Base-by-base conservation (phyloP, 192 early-diverging fungal species). In the Gorgonomyces haynaldii region DNA sequence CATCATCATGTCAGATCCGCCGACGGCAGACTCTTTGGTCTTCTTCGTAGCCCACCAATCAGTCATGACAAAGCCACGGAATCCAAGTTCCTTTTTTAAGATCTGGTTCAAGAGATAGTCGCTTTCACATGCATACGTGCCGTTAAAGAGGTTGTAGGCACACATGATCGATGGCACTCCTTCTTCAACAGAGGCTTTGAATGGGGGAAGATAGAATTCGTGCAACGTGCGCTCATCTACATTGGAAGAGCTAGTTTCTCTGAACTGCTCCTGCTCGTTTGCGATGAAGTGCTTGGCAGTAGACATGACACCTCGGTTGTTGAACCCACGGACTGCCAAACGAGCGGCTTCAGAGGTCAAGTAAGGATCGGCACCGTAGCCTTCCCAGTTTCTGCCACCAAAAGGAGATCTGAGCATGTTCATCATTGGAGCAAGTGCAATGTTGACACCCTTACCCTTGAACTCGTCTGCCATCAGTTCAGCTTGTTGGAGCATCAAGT, bases 1-100 rank as follows among this genome's bases (percentile, higher is more conserved):
- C 76, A 79, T 79, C 40, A 70, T 72, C 68, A 82, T 73, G 49
- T 82, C 78, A 21, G 69, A 45, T 32, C 75, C 67, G 52, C 47
- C 46, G 10, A 45, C 37, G 3, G 53, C 61, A 39, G 69, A 62
- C 26, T 42, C 35, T 0, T 20, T 30, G n/a, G 47, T 53, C 13
- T 50, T 61, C 25, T 60, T 50, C 8, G 59, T 65, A 36, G 63
- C 57, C 35, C 50, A 42, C 56, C 60, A 64, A 25, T 62, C 57
- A 24, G 69, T 64, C 57, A 72, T 74, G 31, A 82, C 71, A 36
- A 82, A 83, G 2, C 76, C 78, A 8, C 62, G 32, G 55, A 84
- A 83, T 2, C 57, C 64, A 22, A 83, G 49, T 43, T 82, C 65
- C 2, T 42, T 38, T 64, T 83, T 38, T 36, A 82, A 42, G 21